Evolutionary conservation across 345 rosid species (phyloP).

Genomic region (Lepidium africanum): DNA sequence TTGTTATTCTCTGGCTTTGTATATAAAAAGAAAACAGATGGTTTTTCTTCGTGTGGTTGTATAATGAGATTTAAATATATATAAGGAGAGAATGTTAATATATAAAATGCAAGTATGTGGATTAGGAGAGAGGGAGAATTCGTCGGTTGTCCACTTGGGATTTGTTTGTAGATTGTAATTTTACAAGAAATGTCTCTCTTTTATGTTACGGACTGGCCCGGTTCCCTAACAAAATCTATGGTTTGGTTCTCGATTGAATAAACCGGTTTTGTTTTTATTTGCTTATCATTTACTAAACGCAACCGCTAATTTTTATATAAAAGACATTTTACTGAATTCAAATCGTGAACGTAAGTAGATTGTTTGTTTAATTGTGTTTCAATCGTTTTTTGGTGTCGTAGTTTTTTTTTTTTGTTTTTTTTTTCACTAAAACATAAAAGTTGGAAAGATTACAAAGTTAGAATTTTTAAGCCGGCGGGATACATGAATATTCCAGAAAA

Average conservation of each 20-base stretch:
- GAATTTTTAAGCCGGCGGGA: no score
- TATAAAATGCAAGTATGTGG: constrained; percentile 28
- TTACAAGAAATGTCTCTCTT: no score
- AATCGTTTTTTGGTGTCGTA: no score
- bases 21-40: background rate
- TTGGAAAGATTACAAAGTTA: no score
- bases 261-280: background rate
- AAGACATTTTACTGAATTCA: no score
- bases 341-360: background rate
- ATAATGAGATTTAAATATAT: background rate
- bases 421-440: no score
- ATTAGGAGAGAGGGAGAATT: constrained; percentile 10
- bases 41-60: constrained; percentile 8
- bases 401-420: no score
- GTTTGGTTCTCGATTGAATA: background rate
- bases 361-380: no score
- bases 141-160: no score
- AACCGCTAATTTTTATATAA: no score
- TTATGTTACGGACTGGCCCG: background rate
- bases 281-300: background rate
- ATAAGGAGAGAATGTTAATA: background rate
- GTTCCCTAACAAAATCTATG: background rate
- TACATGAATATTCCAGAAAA: no score
- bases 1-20: background rate
- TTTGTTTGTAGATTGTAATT: no score